phyloP scores from a whole-genome alignment of 169 alveolate genomes.

The Toxoplasma gondii region DNA sequence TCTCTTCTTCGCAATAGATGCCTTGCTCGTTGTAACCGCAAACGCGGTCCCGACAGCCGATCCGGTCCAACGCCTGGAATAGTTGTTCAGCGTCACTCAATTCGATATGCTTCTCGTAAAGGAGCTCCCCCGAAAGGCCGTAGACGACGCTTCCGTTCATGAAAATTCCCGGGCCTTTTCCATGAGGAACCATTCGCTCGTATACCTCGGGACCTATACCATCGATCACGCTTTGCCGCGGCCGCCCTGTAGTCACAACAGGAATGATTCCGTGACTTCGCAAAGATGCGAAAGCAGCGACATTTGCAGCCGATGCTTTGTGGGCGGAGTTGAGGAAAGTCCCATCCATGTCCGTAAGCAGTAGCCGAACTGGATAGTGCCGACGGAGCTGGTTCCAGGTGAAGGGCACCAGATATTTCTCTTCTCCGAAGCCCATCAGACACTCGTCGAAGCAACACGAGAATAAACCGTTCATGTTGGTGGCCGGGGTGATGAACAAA shows the following conservation, averaged over 20 bases:
- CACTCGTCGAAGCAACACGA: background rate
- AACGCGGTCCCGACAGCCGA: constrained; percentile 53
- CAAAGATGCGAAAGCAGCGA: constrained; percentile 41
- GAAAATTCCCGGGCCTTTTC: constrained; percentile 73
- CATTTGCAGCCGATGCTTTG: constrained; percentile 46
- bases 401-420: background rate
- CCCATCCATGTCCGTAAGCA: constrained; percentile 64
- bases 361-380: constrained; percentile 34
- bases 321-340: constrained; percentile 59
- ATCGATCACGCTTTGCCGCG: constrained; percentile 40
- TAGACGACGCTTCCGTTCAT: constrained; percentile 74
- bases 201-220: constrained; percentile 25
- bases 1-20: constrained; percentile 59
- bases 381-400: background rate
- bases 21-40: constrained; percentile 68
- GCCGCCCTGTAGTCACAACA: constrained; percentile 65
- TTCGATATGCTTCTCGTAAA: constrained; percentile 57
- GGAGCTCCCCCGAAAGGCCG: constrained; percentile 67
- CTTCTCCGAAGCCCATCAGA: background rate
- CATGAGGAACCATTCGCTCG: constrained; percentile 49
- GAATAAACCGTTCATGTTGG: background rate
- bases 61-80: constrained; percentile 61
- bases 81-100: constrained; percentile 58
- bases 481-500: background rate
- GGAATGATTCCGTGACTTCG: constrained; percentile 40